Evolutionary conservation across 2,329 filamentous ascomycete genomes (phyloP).

Genomic region (Colletotrichum musicola): DNA sequence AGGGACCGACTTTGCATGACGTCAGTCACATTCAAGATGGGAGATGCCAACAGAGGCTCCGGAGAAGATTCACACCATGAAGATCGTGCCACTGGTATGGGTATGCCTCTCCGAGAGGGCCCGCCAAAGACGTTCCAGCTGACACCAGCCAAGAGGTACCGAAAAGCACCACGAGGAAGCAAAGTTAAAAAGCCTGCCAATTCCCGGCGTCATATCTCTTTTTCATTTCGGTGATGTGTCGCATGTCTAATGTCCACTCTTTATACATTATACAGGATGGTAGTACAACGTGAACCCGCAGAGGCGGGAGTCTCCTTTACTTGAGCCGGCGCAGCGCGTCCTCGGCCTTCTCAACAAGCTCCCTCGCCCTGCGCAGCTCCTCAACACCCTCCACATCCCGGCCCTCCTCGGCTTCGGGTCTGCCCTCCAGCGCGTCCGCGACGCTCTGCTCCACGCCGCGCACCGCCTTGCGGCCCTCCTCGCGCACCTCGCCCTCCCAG

Average conservation of each 20-base stretch:
- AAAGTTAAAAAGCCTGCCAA: not conserved
- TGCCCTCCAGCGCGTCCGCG: slow-evolving; percentile 57
- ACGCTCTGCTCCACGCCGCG: slow-evolving; percentile 67
- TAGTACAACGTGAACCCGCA: slow-evolving; percentile 26
- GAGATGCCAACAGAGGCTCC: not conserved
- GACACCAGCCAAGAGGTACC: not conserved
- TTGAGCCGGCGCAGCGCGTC: slow-evolving; percentile 62
- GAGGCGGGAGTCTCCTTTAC: slow-evolving; percentile 44
- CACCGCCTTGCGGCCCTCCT: slow-evolving; percentile 74
- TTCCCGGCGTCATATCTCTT: not conserved
- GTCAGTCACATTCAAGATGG: slow-evolving; percentile 8
- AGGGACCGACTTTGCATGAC: slow-evolving; percentile 7
- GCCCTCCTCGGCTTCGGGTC: slow-evolving; percentile 37
- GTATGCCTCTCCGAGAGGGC: slow-evolving; percentile 24
- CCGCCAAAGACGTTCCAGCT: slow-evolving; percentile 4
- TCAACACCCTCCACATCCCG: slow-evolving; percentile 42
- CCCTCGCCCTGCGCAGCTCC: slow-evolving; percentile 55
- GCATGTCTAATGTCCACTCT: slow-evolving; percentile 1
- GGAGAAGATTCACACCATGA: not conserved
- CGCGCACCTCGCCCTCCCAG: slow-evolving; percentile 76
- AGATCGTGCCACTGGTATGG: not conserved
- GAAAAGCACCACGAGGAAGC: not conserved
- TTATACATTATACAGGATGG: slow-evolving; percentile 38
- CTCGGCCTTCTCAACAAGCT: slow-evolving; percentile 62
- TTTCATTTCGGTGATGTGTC: slow-evolving; percentile 3